phyloP scores from a whole-genome alignment of 345 rosid species.

The Aquilaria malaccensis region DNA sequence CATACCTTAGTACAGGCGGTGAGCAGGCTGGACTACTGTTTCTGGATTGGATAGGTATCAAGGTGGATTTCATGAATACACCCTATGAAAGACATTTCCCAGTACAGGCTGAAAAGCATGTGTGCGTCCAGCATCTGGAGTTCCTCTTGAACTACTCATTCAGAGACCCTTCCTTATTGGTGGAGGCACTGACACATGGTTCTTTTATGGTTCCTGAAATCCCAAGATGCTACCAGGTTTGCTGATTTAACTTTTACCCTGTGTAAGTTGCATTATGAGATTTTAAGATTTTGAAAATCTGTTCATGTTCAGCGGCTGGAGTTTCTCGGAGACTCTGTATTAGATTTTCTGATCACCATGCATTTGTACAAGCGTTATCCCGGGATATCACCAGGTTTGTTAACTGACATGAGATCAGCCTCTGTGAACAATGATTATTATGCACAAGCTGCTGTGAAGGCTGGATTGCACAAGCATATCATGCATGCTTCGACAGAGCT shows the following conservation, averaged over 20 bases:
- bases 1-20: conserved; percentile 65
- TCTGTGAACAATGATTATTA: conserved; percentile 89
- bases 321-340: conserved; percentile 85
- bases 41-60: conserved; percentile 67
- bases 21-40: conserved; percentile 53
- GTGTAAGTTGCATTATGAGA: background rate
- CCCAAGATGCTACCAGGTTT: conserved; percentile 89
- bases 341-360: conserved; percentile 70
- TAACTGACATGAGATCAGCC: conserved; percentile 92
- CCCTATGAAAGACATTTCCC: conserved; percentile 26
- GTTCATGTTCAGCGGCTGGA: conserved; percentile 64
- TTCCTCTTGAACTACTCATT: conserved; percentile 52
- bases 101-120: conserved; percentile 30
- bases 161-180: conserved; percentile 50
- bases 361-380: conserved; percentile 54
- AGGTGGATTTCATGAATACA: conserved; percentile 32
- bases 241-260: conserved; percentile 2
- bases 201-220: conserved; percentile 88
- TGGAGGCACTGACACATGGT: conserved; percentile 93
- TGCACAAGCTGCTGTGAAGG: conserved; percentile 52
- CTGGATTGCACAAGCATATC: conserved; percentile 57
- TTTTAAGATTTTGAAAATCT: background rate
- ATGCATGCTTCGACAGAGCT: conserved; percentile 66
- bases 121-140: conserved; percentile 43
- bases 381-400: conserved; percentile 58